Evolutionary conservation across 2,329 filamentous ascomycete species (phyloP), one percentile per base, ranked within the genome.

Genomic region (Rutstroemia sp.): DNA sequence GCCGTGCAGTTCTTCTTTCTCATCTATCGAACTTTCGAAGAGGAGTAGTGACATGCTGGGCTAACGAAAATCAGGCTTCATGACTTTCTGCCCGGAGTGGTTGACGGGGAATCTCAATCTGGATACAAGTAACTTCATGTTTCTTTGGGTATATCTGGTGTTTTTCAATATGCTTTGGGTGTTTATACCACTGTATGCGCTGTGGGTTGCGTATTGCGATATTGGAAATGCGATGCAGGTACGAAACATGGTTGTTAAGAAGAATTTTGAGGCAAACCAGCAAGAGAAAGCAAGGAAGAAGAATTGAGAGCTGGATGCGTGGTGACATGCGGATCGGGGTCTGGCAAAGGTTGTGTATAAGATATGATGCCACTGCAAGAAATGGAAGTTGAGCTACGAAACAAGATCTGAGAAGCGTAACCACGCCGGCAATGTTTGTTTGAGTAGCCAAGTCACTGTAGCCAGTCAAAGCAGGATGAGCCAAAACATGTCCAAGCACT

Each of bases 81-180:
- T 87, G 80, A 87, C 84, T 0, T 87, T 87, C 67, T 83, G 79
- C 70, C 84, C 84, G 12, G 84, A 87, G 71, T 87, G 84, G 84
- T 72, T 87, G 12, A 80, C 77, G 2, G 78, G 77, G 52, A 86
- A 78, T 67, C 66, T 77, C 61, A 85, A 84, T 66, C 77, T 87
- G 58, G 81, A 86, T 68, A 75, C 76, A 18, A 82, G 77, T 71
- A 87, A 86, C 71, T 85, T 81, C 63, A 84, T 87, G 81, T 69
- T 65, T 25, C 57, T 59, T 41, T 87, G 83, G 83, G 73, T 86
- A 14, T 87, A 86, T 63, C 72, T 87, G 16, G 74, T 85, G 62
- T 86, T 87, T 70, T 87, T 87, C 74, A 87, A 87, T 70, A 78
- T 77, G 63, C 72, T 86, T 4, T 87, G 84, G 84, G 83, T 87